Conservation (phyloP, 345 rosid species). For the Laguncularia racemosa region DNA sequence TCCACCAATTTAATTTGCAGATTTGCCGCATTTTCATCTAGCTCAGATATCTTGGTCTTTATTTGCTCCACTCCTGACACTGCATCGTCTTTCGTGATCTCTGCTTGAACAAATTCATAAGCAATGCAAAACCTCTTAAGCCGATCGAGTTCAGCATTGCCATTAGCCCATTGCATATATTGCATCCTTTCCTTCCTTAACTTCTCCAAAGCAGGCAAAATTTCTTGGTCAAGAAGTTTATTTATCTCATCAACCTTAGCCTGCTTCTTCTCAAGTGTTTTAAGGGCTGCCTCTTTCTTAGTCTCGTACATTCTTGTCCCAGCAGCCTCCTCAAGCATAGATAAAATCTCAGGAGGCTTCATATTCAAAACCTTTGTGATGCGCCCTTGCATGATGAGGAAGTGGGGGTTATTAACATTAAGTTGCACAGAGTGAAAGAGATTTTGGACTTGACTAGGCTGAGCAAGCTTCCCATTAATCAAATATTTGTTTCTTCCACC, state of each 20-base stretch:
- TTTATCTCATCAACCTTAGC: conserved; percentile 91
- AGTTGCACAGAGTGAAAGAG: conserved; percentile 97
- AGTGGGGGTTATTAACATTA: conserved; percentile 95
- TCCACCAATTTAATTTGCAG: conserved; percentile 40
- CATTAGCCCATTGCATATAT: conserved; percentile 97
- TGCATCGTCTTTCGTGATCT: conserved; percentile 48
- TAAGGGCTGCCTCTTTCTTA: conserved; percentile 80
- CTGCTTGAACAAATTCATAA: conserved; percentile 61
- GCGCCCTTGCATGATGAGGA: conserved; percentile 99
- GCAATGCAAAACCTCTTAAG: conserved; percentile 69
- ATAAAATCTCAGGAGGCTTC: conserved; percentile 96
- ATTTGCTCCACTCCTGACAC: conserved; percentile 42
- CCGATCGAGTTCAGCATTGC: conserved; percentile 67
- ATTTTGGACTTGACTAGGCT: conserved; percentile 87
- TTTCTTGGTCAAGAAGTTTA: conserved; percentile 85
- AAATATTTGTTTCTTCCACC: conserved; percentile 79
- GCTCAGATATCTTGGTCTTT: conserved; percentile 40
- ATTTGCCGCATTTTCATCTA: conserved; percentile 44
- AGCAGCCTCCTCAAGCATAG: conserved; percentile 99
- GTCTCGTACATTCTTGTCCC: conserved; percentile 99
- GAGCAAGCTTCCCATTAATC: conserved; percentile 68
- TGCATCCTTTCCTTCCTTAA: conserved; percentile 82
- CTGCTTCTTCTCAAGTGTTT: conserved; percentile 95
- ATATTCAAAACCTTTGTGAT: conserved; percentile 93
- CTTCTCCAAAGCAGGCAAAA: conserved; percentile 89